These are phyloP conservation scores for Gymnopus androsaceus DNA, from an alignment of 1,284 basidiomycete species.

Conservation along the genomic window DNA sequence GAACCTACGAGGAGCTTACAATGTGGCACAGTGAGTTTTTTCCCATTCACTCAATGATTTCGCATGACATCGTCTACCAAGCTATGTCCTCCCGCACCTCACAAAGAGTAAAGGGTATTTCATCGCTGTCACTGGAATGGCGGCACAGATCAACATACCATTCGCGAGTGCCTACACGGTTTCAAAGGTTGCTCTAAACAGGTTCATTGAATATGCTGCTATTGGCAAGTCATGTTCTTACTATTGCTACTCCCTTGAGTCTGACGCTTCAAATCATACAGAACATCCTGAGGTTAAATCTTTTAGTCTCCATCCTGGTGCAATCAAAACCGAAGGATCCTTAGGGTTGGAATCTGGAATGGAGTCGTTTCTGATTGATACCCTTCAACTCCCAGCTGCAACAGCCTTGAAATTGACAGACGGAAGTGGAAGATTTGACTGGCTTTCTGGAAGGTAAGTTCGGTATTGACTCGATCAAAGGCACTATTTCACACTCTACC, in stretches of 20 bases:
- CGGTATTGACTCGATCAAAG: not conserved
- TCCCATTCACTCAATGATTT: not conserved
- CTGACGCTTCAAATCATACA: not conserved
- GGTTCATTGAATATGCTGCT: slow-evolving; percentile 4
- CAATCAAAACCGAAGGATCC: not conserved
- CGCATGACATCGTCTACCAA: not conserved
- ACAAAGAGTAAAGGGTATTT: not conserved
- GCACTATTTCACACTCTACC: not conserved
- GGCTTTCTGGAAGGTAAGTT: slow-evolving; percentile 3
- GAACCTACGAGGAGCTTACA: slow-evolving; percentile 7
- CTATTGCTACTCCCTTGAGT: not conserved
- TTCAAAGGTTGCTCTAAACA: slow-evolving; percentile 1
- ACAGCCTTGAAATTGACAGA: not conserved
- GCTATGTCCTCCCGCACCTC: slow-evolving; percentile 3
- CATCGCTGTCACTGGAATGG: not conserved
- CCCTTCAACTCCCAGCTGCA: slow-evolving; percentile 7
- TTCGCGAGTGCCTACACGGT: slow-evolving; percentile 8
- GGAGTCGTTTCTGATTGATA: not conserved
- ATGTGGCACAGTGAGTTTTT: slow-evolving; percentile 4
- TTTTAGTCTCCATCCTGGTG: slow-evolving; percentile 3
- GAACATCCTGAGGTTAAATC: slow-evolving; percentile 5
- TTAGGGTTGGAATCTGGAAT: not conserved
- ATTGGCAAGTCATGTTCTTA: not conserved
- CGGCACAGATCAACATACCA: not conserved
- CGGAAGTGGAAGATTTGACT: slow-evolving; percentile 8